A percentile compares a stretch with the other conserved stretches of the same genome.
These are phyloP conservation scores for Heritiera fomes DNA, from an alignment of 345 rosid genomes.

Conservation along the genomic window DNA sequence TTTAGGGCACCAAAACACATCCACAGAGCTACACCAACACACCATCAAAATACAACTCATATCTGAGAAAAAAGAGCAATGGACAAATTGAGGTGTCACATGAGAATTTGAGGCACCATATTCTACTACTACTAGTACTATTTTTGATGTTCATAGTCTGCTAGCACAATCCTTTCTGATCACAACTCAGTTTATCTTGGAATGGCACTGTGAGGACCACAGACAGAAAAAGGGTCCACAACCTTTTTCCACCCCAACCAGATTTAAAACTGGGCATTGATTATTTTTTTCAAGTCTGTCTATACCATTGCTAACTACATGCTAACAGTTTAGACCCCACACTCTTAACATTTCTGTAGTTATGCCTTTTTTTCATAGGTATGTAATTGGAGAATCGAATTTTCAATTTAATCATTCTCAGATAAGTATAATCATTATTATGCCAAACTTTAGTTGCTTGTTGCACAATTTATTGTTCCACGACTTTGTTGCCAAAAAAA, in stretches of 20 bases:
- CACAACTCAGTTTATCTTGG: conserved; percentile 17
- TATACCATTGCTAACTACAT: neutral
- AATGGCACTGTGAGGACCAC: conserved; percentile 17
- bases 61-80: neutral
- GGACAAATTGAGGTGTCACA: conserved; percentile 15
- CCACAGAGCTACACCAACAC: neutral
- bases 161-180: neutral
- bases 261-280: neutral
- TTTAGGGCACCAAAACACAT: neutral
- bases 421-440: too few relatives aligned
- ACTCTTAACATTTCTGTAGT: neutral
- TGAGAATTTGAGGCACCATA: neutral
- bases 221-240: conserved; percentile 16
- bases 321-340: conserved; percentile 22
- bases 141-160: neutral
- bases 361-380: neutral
- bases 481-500: neutral
- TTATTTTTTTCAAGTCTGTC: neutral
- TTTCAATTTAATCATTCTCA: too few relatives aligned
- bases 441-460: too few relatives aligned
- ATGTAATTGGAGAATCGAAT: too few relatives aligned
- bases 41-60: conserved; percentile 7
- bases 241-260: conserved; percentile 3
- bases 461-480: neutral
- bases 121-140: neutral